Base-by-base conservation (phyloP, 345 rosid species). In the Populus davidiana region DNA sequence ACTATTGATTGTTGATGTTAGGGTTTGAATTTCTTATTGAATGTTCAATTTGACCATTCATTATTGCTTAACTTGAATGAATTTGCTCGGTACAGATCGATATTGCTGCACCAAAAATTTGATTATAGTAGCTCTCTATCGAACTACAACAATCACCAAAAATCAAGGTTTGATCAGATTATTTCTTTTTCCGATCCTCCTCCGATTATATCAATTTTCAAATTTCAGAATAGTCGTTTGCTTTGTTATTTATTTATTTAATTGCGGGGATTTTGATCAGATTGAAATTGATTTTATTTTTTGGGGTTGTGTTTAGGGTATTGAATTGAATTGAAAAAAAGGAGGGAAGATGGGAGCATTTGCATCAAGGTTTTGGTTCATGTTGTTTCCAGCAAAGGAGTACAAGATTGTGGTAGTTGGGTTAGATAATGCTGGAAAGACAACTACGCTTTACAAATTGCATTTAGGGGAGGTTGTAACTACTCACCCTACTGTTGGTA, bases 331-430 rank as follows among this genome's bases (percentile, higher is more conserved):
- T 41, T 41, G 44, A 41, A 41, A 41, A 73, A 20, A 20, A 63
- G 73, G 61, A 67, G 69, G 43, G 77, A 63, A 67, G 75, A 96
- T 96, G 99, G 99, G 99, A 29, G 97, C 89, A 36, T 84, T 96
- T 62, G 72, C 88, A 27, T 93, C 99, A 69, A 92, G 84, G 91
- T 90, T 96, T 73, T 96, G 97, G 98, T 94, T 92, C 86, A 92
- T 91, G 99, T 61, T 93, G 83, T 96, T 94, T 79, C 97, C 99
- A 8, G 97, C 94, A 2, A 92, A 96, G 82, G 98, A 96, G 90
- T 94, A 96, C 72, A 96, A 96, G 92, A 96, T 96, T 54, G 94
- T 93, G 67, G 98, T 96, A 29, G 98, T 96, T 17, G 99, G 99
- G 70, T 87, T 96, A 81, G 99, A 96, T 82, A 92, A 93, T 86